Evolutionary conservation across 768 basidiomycete species (phyloP).

Genomic region (Mycena capillaripes): DNA sequence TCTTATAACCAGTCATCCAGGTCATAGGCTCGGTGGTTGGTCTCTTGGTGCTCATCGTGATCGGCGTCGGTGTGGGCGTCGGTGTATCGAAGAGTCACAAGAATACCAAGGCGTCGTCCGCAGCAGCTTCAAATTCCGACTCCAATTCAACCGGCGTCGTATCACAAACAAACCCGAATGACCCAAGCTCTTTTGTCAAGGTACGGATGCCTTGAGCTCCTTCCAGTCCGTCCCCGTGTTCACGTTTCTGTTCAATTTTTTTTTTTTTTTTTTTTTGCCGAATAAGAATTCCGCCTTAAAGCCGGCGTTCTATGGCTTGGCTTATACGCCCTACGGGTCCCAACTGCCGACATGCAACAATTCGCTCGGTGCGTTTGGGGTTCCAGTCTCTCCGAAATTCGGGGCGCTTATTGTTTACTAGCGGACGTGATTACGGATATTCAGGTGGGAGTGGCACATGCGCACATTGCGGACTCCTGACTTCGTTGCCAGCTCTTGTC

Average conservation of each 20-base stretch:
- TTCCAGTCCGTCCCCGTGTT: too few species aligned
- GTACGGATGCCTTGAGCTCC: too few species aligned
- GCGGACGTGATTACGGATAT: slow-evolving; percentile 77
- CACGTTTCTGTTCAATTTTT: too few species aligned
- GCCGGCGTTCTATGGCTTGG: slow-evolving; percentile 87
- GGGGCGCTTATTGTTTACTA: slow-evolving; percentile 33
- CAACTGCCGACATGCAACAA: slow-evolving; percentile 80
- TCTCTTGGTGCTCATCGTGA: slow-evolving; percentile 5
- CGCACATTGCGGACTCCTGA: slow-evolving; percentile 17
- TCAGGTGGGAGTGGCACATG: slow-evolving; percentile 61
- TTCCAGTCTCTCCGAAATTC: not conserved
- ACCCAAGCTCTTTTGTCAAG: slow-evolving; percentile 86
- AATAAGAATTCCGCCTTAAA: slow-evolving; percentile 77
- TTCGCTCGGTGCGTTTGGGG: slow-evolving; percentile 51
- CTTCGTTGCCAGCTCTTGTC: slow-evolving; percentile 72
- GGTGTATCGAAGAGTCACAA: slow-evolving; percentile 69
- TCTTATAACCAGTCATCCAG: slow-evolving; percentile 48
- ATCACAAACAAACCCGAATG: slow-evolving; percentile 60
- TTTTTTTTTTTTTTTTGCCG: too few species aligned
- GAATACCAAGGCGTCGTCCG: slow-evolving; percentile 40
- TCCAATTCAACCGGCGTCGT: slow-evolving; percentile 40
- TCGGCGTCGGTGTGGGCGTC: slow-evolving; percentile 66
- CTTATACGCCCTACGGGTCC: slow-evolving; percentile 86
- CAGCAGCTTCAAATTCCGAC: slow-evolving; percentile 28
- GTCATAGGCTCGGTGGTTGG: slow-evolving; percentile 59